A percentile compares a stretch with the other conserved stretches of the same genome.
These are phyloP conservation scores for Pachysandra terminalis DNA, from an alignment of 164 flowering plant genomes.

Conservation along the genomic window DNA sequence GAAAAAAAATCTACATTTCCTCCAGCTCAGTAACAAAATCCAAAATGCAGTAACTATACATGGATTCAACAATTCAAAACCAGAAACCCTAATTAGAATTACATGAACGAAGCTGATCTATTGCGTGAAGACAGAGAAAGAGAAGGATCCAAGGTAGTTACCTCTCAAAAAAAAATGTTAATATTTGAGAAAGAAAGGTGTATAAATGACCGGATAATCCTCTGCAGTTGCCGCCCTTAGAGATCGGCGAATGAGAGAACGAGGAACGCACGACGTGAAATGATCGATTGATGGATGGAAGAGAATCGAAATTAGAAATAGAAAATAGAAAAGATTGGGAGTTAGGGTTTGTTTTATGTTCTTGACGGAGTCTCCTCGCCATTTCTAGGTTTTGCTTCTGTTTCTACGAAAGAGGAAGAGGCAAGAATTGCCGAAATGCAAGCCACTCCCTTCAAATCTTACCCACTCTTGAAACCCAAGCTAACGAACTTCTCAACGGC, in stretches of 20 bases:
- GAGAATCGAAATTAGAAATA: neutral
- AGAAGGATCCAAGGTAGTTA: neutral
- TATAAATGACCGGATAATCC: conserved; percentile 17
- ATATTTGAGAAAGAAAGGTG: conserved; percentile 3
- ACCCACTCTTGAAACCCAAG: neutral
- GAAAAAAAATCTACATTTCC: neutral
- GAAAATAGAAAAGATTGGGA: neutral
- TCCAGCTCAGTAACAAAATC: neutral
- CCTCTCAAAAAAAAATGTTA: conserved; percentile 7
- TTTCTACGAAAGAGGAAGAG: neutral
- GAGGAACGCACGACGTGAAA: conserved; percentile 8
- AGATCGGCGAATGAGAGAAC: conserved; percentile 4
- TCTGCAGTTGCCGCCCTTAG: neutral
- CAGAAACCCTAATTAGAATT: neutral
- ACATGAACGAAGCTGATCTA: neutral
- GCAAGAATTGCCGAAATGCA: conserved; percentile 25
- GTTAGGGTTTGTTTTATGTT: neutral
- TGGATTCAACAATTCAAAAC: neutral
- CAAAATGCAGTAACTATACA: neutral
- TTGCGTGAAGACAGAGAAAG: neutral
- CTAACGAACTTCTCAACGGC: neutral
- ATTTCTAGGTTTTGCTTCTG: neutral
- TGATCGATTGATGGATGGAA: neutral
- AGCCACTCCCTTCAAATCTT: conserved; percentile 31
- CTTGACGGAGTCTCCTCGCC: conserved; percentile 13